Evolutionary conservation across 2,329 filamentous ascomycete species (phyloP).

Genomic region (Penicillium occitanis): DNA sequence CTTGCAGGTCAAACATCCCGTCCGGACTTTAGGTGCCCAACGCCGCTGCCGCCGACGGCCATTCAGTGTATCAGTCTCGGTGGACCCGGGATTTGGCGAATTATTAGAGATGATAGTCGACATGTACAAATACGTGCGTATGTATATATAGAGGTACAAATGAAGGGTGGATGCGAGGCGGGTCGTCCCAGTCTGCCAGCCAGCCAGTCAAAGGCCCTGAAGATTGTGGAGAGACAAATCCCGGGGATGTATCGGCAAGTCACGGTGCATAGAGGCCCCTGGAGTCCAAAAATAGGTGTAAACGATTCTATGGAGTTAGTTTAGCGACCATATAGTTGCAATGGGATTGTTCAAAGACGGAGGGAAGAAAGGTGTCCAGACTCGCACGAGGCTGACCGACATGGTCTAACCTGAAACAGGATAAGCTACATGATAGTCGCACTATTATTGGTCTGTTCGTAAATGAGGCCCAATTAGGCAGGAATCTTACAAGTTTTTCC

Average conservation of each 20-base stretch:
- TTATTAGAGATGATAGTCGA: neutral
- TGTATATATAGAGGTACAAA: neutral
- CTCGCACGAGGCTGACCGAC: neutral
- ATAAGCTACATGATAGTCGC: neutral
- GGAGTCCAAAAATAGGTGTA: neutral
- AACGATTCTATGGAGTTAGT: neutral
- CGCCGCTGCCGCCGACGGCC: slow-evolving; percentile 7
- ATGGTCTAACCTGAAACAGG: neutral
- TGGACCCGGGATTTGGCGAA: neutral
- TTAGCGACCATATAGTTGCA: neutral
- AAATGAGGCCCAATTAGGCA: neutral
- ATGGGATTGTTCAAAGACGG: neutral
- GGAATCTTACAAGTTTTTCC: neutral
- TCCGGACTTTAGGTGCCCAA: slow-evolving; percentile 21
- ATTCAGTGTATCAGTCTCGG: neutral
- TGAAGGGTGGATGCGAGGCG: neutral
- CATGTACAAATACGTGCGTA: neutral
- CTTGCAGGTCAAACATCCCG: slow-evolving; percentile 21
- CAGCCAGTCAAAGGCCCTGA: neutral
- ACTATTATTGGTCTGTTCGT: neutral
- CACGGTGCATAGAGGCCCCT: neutral
- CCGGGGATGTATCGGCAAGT: neutral
- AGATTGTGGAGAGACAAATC: neutral
- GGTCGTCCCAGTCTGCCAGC: neutral
- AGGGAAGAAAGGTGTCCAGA: neutral